Percentiles rank a stretch among this genome's conserved stretches.
These are phyloP conservation scores for Cryptosporidium andersoni DNA, from an alignment of 169 alveolate genomes.

Conservation along the genomic window DNA sequence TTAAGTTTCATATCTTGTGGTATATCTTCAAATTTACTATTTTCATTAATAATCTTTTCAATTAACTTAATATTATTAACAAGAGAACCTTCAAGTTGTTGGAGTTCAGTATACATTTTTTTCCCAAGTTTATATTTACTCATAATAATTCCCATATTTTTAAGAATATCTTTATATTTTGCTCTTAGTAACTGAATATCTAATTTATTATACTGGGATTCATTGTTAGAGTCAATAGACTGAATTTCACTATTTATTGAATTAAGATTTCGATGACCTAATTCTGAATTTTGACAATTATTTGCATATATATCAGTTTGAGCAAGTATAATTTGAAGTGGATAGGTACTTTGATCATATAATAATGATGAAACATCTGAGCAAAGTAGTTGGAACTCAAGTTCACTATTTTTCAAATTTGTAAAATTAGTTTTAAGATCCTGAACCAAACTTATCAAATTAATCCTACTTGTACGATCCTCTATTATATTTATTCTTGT, in stretches of 20 bases:
- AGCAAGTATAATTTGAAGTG: no score
- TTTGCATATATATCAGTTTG: no score
- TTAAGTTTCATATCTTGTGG: slow-evolving; percentile 6
- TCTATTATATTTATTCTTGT: slow-evolving; percentile 17
- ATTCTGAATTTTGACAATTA: no score
- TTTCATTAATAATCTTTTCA: slow-evolving; percentile 8
- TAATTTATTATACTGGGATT: no score
- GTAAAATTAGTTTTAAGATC: background rate
- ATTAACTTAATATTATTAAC: background rate
- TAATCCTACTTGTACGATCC: background rate
- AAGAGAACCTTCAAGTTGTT: slow-evolving; percentile 6
- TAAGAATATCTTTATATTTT: slow-evolving; percentile 11
- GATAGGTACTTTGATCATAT: no score
- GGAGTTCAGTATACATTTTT: no score
- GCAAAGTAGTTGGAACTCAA: background rate
- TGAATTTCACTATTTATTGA: no score
- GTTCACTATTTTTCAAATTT: slow-evolving; percentile 3
- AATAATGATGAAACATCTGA: background rate
- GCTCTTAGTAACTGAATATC: slow-evolving; percentile 10
- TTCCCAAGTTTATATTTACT: no score
- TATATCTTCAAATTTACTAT: background rate
- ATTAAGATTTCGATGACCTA: no score
- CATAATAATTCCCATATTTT: background rate
- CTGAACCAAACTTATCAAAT: slow-evolving; percentile 1
- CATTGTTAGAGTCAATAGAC: no score